Evolutionary conservation across 2,329 filamentous ascomycete genomes (phyloP), one percentile per base, ranked within the genome.

Genomic region (Calonectria fujianensis): DNA sequence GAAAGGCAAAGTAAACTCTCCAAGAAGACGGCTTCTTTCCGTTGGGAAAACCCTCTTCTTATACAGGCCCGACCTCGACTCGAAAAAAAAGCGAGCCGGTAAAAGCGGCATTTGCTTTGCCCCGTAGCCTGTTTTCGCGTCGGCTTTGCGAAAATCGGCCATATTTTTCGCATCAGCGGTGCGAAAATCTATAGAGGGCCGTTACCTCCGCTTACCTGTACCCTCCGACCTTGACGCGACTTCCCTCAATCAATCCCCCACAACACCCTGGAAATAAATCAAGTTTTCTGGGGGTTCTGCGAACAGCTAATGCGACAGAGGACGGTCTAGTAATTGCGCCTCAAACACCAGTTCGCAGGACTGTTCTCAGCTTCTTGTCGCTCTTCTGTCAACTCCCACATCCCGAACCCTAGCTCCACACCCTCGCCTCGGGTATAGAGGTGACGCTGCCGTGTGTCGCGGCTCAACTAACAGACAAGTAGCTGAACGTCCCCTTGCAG

Each of bases 391-490:
- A 35, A 18, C 65, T 70, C 64, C 72, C 68, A 73, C 67, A 35
- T 75, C 71, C 64, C 72, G 51, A 69, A 45, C 76, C 61, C 76
- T 76, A 63, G 77, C 77, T 80, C 79, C 78, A 80, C 79, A 75
- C 69, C 70, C 69, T 69, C 73, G 70, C 64, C 74, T 76, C 52
- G 39, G 24, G 27, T 61, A 39, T 67, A 74, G 75, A 75, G 52
- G 71, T 67, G 69, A 75, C 61, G 59, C 69, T 74, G 72, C 69
- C 59, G 64, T 68, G 51, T 71, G 70, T 74, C 79, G 78, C 79
- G 76, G 76, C 77, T 77, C 68, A 57, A 80, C 78, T 80, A 79
- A 80, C 64, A 78, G 48, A 74, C 59, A 61, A 70, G 32, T 77
- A 76, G 75, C 77, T 57, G 69, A 74, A 67, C 52, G 76, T 69